Base-by-base conservation (phyloP, 2,329 filamentous ascomycete genomes). In the Colletotrichum brevisporum region DNA sequence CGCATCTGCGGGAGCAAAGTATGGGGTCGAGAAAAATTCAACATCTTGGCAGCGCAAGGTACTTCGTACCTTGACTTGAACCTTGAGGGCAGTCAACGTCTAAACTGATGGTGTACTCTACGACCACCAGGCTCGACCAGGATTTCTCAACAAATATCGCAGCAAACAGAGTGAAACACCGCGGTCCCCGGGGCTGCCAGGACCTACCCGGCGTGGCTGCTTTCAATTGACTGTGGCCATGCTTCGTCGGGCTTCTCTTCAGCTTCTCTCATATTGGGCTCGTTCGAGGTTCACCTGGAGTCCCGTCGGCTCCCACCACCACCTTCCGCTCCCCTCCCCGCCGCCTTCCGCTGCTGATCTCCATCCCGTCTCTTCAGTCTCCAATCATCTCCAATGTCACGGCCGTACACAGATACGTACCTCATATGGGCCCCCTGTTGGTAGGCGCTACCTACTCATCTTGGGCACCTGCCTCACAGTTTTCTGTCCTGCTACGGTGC, bases 151-250 rank as follows among this genome's bases (percentile, higher is more conserved):
- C 61, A 65, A 59, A 43, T 53, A 18, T 31, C 36, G 41, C 66
- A 47, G 26, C 50, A 60, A 60, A 24, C 27, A 45, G 4, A 69
- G 50, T 66, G 66, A 69, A 65, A 69, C 61, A 43, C 48, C 36
- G 53, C 54, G 21, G 59, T 50, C 53, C 18, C 41, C 54, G 41
- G 47, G 9, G 16, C 55, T 54, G 61, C 66, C 53, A 36, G 66
- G 66, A 41, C 41, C 36, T 54, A 36, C 66, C 50, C 31, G 36
- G 65, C 48, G 39, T 24, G 27, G 27, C 53, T 54, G 47, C 60
- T 64, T 47, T 54, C 53, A 58, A 54, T 68, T 54, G 47, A 68
- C 58, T 68, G 65, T 53, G 12, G n/a, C 27, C 43, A 10, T 36
- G 31, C 31, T 8, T 36, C 8, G 31, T 36, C 31, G 31, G 31